Percentiles rank a stretch among this genome's conserved stretches.
These are phyloP conservation scores for Penicillium sp. DNA, from an alignment of 2,329 filamentous ascomycete genomes.

Conservation along the genomic window DNA sequence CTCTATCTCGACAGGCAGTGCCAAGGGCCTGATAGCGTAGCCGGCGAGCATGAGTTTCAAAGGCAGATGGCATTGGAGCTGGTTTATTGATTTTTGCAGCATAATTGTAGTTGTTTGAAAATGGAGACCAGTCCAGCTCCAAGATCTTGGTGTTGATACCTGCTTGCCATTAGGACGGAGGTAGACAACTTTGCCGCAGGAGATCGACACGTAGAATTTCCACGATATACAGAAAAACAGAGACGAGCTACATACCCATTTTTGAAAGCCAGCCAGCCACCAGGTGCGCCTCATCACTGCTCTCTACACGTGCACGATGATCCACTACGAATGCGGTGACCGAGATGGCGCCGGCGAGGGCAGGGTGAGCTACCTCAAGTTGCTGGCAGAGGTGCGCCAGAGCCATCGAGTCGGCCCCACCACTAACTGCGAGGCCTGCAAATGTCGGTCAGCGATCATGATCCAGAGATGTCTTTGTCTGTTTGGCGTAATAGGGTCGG, in stretches of 20 bases:
- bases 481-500: neutral
- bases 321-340: slow-evolving; percentile 61
- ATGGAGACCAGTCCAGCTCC: slow-evolving; percentile 52
- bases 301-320: slow-evolving; percentile 57
- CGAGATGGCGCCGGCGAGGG: slow-evolving; percentile 21
- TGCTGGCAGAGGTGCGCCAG: slow-evolving; percentile 69
- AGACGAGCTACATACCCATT: slow-evolving; percentile 38
- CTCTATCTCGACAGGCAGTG: slow-evolving; percentile 51
- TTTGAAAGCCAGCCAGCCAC: slow-evolving; percentile 48
- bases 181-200: no score
- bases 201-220: no score
- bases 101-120: slow-evolving; percentile 2
- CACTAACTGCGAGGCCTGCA: slow-evolving; percentile 76
- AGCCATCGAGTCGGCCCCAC: slow-evolving; percentile 97
- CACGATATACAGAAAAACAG: no score
- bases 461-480: neutral
- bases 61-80: slow-evolving; percentile 54
- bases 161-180: slow-evolving; percentile 14
- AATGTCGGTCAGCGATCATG: slow-evolving; percentile 4
- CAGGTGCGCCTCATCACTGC: slow-evolving; percentile 53
- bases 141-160: slow-evolving; percentile 38
- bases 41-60: slow-evolving; percentile 74
- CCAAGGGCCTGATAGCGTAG: slow-evolving; percentile 73
- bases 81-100: slow-evolving; percentile 2
- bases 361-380: slow-evolving; percentile 38